A percentile compares a stretch with the other conserved stretches of the same genome.
phyloP scores from a whole-genome alignment of 139 green algal species.

The Chlorella sorokiniana region DNA sequence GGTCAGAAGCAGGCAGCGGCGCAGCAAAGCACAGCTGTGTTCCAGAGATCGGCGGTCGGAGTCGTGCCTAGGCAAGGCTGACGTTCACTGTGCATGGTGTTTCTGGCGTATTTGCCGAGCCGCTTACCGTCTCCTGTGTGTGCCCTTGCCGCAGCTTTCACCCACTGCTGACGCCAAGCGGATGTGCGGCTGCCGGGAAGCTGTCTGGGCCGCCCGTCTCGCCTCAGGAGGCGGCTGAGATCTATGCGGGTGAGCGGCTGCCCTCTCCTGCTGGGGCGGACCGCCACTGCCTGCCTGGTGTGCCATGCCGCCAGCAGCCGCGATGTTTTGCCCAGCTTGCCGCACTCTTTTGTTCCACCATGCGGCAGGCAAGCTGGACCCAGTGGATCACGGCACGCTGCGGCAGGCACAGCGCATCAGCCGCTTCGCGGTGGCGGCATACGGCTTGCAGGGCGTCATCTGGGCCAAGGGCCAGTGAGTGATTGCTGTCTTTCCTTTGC shows the following conservation, averaged over 20 bases:
- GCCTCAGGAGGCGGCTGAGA: conserved; percentile 23
- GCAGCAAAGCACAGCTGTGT: background rate
- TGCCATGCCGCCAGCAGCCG: background rate
- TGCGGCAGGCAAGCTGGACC: conserved; percentile 14
- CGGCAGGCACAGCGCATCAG: conserved; percentile 27
- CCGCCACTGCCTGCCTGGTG: background rate
- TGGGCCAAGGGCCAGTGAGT: conserved; percentile 41
- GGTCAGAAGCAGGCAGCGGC: background rate
- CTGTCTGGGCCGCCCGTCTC: conserved; percentile 8
- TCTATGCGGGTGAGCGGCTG: conserved; percentile 12
- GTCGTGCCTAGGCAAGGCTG: background rate
- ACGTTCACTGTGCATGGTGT: background rate
- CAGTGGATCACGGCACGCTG: background rate
- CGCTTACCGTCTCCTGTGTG: background rate
- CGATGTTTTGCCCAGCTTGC: background rate
- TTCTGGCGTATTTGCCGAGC: background rate
- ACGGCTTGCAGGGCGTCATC: conserved; percentile 42
- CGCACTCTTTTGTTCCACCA: background rate
- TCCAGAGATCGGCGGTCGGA: background rate
- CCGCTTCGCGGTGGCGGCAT: conserved; percentile 38
- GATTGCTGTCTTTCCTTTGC: background rate
- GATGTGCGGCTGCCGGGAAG: background rate
- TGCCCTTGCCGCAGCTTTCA: background rate
- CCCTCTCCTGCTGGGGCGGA: background rate
- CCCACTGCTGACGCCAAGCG: conserved; percentile 14